Conservation (phyloP, 2,329 filamentous ascomycete species). For the Alternaria novae-zelandiae region DNA sequence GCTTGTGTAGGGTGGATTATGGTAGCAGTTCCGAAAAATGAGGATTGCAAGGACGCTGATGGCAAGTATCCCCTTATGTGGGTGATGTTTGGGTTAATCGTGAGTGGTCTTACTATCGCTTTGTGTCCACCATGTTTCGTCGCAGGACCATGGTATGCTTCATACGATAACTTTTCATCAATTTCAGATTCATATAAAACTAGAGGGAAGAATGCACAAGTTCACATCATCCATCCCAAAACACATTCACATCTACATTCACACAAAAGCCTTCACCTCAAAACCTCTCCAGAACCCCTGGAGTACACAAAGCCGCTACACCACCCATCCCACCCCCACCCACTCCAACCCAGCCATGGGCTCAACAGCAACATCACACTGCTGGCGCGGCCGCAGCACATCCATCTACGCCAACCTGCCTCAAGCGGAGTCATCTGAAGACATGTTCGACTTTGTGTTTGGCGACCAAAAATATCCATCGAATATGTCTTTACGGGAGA, state of each 20-base stretch:
- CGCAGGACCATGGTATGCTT: neutral
- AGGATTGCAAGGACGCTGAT: neutral
- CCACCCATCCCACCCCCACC: neutral
- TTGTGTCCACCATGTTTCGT: neutral
- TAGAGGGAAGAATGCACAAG: neutral
- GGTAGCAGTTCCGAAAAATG: accelerated
- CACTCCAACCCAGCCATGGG: neutral
- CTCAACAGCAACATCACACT: neutral
- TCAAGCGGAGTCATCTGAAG: neutral
- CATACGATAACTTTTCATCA: neutral
- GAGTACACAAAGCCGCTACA: neutral
- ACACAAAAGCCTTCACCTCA: too few relatives aligned
- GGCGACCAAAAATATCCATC: neutral
- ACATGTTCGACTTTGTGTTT: neutral
- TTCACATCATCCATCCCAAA: neutral
- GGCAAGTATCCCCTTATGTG: neutral
- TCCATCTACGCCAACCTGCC: neutral
- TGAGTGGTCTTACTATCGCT: neutral
- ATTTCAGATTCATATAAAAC: neutral
- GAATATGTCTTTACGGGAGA: neutral
- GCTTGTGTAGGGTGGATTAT: neutral
- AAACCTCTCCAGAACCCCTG: neutral
- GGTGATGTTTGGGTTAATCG: neutral
- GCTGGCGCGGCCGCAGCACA: neutral
- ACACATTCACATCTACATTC: neutral